These are phyloP conservation scores for Typha latifolia DNA, from an alignment of 176 grass and related monocot species.

Conservation along the genomic window DNA sequence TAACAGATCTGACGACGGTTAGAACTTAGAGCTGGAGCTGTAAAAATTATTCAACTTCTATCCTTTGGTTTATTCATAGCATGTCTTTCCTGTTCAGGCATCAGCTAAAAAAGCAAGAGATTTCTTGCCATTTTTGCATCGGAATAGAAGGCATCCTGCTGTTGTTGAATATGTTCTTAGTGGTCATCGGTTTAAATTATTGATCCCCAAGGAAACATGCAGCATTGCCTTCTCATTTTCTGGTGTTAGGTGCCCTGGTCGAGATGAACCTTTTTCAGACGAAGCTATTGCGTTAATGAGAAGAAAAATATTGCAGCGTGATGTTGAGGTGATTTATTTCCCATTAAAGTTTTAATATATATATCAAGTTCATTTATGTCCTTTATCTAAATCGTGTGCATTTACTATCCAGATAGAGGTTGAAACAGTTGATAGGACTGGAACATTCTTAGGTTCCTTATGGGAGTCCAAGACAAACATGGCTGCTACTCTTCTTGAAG, in stretches of 20 bases:
- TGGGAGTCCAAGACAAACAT: conserved; percentile 86
- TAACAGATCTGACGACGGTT: conserved; percentile 78
- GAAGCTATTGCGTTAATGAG: conserved; percentile 98
- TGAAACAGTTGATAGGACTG: conserved; percentile 89
- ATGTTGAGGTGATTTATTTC: conserved; percentile 60
- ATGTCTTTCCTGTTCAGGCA: conserved; percentile 31
- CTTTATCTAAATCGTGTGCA: background rate
- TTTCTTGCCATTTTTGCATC: conserved; percentile 83
- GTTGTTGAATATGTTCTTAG: conserved; percentile 96
- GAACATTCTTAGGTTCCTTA: conserved; percentile 91
- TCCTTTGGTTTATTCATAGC: background rate
- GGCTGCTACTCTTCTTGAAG: conserved; percentile 66
- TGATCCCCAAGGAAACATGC: conserved; percentile 96
- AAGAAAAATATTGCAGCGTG: conserved; percentile 69
- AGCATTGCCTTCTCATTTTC: conserved; percentile 95
- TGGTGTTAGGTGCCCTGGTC: conserved; percentile 85
- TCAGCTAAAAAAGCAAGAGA: conserved; percentile 82
- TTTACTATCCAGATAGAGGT: conserved; percentile 69
- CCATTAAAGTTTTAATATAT: background rate
- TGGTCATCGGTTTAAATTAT: conserved; percentile 87
- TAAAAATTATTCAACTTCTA: no score
- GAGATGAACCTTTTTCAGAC: conserved; percentile 70
- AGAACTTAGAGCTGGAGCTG: background rate
- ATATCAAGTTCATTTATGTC: background rate
- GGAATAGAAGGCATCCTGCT: conserved; percentile 65